Evolutionary conservation across 345 rosid species (phyloP).

Genomic region (Arabidopsis arenosa): DNA sequence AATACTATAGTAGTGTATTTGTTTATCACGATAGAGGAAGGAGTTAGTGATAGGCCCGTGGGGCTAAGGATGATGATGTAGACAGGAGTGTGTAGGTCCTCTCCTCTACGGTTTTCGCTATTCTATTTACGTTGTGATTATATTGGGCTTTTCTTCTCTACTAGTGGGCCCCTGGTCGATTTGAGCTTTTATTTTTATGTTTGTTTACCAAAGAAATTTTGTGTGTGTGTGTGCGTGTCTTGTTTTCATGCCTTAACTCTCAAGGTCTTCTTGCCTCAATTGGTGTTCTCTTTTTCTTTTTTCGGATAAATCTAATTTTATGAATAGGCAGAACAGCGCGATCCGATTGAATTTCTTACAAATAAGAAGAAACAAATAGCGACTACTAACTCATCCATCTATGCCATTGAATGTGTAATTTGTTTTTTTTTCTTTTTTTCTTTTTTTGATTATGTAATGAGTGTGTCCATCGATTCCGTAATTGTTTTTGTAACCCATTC

Average conservation of each 20-base stretch:
- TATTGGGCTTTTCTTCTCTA: constrained; percentile 39
- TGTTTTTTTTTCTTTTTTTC: not conserved
- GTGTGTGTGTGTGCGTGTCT: not conserved
- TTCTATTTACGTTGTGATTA: constrained; percentile 7
- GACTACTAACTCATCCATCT: not conserved
- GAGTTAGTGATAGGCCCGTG: constrained; percentile 4
- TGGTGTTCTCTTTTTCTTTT: not conserved
- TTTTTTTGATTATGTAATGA: not conserved
- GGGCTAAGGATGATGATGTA: not conserved
- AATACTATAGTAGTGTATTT: too few relatives aligned
- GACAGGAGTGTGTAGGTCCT: constrained; percentile 35
- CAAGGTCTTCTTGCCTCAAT: not conserved
- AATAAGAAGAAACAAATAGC: not conserved
- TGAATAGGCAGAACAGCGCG: not conserved
- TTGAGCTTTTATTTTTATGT: not conserved
- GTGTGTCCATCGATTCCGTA: constrained; percentile 1
- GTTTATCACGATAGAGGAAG: not conserved
- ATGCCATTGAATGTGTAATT: not conserved
- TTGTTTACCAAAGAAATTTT: not conserved
- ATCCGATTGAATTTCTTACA: not conserved
- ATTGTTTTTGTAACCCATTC: not conserved
- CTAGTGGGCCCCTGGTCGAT: constrained; percentile 3
- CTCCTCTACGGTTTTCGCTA: not conserved
- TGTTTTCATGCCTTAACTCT: not conserved
- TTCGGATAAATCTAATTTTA: not conserved